phyloP scores from a whole-genome alignment of 257 asterid genomes.

The Solanum sejunctum region DNA sequence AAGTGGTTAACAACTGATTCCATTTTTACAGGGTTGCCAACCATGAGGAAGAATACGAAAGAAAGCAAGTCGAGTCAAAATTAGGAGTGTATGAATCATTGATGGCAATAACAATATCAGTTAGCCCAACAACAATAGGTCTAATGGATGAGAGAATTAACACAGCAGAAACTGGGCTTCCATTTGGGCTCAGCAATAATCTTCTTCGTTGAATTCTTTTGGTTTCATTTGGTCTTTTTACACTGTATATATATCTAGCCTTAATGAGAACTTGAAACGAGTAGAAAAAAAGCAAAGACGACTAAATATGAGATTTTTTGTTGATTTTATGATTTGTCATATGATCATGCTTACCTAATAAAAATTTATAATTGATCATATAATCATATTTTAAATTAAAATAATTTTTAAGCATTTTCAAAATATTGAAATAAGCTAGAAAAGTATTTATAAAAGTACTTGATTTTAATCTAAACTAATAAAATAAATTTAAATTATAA shows the following conservation, averaged over 20 bases:
- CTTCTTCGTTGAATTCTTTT: conserved; percentile 69
- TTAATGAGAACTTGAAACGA: conserved; percentile 40
- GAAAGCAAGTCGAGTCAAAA: conserved; percentile 18
- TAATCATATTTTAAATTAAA: too few relatives aligned
- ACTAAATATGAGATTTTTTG: too few relatives aligned
- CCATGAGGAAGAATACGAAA: conserved; percentile 32
- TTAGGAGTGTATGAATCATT: conserved; percentile 51
- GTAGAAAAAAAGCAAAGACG: too few relatives aligned
- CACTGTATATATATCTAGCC: conserved; percentile 32
- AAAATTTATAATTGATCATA: too few relatives aligned
- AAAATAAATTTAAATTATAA: too few relatives aligned
- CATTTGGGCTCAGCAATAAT: conserved; percentile 87
- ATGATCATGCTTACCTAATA: too few relatives aligned
- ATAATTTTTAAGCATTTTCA: too few relatives aligned
- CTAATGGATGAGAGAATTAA: conserved; percentile 93
- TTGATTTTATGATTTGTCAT: too few relatives aligned
- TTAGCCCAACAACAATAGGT: conserved; percentile 71
- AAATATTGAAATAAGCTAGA: too few relatives aligned
- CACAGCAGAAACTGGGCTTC: conserved; percentile 96
- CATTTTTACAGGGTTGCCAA: conserved; percentile 41
- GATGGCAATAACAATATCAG: conserved; percentile 46
- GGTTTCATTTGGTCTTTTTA: conserved; percentile 79
- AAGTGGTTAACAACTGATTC: too few relatives aligned
- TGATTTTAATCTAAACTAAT: too few relatives aligned
- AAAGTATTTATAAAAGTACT: too few relatives aligned